Conservation (phyloP, 208 protist species). For the Acanthamoeba sp. region DNA sequence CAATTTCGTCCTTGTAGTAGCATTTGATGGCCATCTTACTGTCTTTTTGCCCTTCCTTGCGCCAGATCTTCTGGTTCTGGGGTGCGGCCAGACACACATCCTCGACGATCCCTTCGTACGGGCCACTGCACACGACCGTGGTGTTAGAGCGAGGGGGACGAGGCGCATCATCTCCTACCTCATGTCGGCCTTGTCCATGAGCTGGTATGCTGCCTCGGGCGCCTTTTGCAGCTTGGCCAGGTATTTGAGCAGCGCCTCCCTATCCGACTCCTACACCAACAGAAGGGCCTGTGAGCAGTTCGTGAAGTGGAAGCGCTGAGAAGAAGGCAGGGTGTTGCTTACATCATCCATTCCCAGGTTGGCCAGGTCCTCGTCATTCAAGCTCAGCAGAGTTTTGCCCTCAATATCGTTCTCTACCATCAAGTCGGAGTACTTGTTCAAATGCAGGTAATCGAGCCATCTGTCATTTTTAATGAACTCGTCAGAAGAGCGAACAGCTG, state of each 20-base stretch:
- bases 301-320: background rate
- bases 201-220: background rate
- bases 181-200: too few relatives aligned
- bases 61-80: conserved; percentile 36
- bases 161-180: too few relatives aligned
- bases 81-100: conserved; percentile 3
- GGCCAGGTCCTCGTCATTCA: conserved; percentile 30
- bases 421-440: conserved; percentile 40
- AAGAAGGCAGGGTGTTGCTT: background rate
- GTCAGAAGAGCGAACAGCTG: background rate
- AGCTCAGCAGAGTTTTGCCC: conserved; percentile 29
- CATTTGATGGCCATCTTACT: conserved; percentile 21
- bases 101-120: background rate
- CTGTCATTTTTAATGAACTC: background rate
- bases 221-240: background rate
- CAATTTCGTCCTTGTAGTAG: conserved; percentile 49
- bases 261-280: background rate
- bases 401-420: conserved; percentile 52
- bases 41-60: background rate
- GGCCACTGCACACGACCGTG: background rate
- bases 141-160: too few relatives aligned
- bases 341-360: conserved; percentile 41
- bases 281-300: background rate
- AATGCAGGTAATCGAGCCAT: conserved; percentile 43
- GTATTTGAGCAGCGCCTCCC: background rate